Evolutionary conservation across 495 filamentous ascomycete genomes (phyloP).

Genomic region (Aspergillus conjunctus): DNA sequence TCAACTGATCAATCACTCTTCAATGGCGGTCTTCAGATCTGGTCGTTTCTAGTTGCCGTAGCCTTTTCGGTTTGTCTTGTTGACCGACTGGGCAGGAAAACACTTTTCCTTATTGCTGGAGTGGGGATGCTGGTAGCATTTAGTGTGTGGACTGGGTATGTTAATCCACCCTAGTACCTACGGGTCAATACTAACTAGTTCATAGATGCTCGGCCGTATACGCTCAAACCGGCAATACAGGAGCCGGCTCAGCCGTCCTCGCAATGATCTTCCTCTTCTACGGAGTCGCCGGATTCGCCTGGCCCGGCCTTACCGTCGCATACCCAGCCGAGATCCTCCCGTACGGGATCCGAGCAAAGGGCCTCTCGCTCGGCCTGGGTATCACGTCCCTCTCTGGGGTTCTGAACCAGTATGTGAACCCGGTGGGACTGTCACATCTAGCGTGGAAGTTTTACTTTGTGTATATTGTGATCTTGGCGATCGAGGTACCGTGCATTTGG

Average conservation of each 20-base stretch:
- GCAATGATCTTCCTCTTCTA: slow-evolving; percentile 47
- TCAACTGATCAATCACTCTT: slow-evolving; percentile 8
- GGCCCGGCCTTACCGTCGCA: slow-evolving; percentile 38
- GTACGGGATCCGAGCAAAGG: slow-evolving; percentile 69
- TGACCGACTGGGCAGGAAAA: slow-evolving; percentile 1
- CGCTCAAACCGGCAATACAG: slow-evolving; percentile 1
- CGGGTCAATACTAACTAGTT: not conserved
- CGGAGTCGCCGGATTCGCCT: slow-evolving; percentile 32
- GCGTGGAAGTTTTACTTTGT: slow-evolving; percentile 57
- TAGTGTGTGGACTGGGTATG: slow-evolving; percentile 12
- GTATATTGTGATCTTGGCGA: slow-evolving; percentile 12
- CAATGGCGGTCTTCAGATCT: slow-evolving; percentile 9
- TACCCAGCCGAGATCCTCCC: slow-evolving; percentile 69
- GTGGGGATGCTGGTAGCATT: slow-evolving; percentile 10
- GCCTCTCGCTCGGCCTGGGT: slow-evolving; percentile 64
- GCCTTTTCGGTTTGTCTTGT: slow-evolving; percentile 9
- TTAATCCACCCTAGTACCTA: too few relatives aligned
- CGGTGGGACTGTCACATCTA: slow-evolving; percentile 51
- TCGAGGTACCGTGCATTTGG: slow-evolving; percentile 6
- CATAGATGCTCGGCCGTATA: slow-evolving; percentile 3
- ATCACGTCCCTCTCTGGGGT: slow-evolving; percentile 60
- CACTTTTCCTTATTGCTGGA: slow-evolving; percentile 7
- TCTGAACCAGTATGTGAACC: slow-evolving; percentile 62
- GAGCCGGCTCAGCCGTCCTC: slow-evolving; percentile 20
- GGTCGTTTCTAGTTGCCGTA: slow-evolving; percentile 4